Base-by-base conservation (phyloP, 257 asterid genomes). In the Jasminum sambac region DNA sequence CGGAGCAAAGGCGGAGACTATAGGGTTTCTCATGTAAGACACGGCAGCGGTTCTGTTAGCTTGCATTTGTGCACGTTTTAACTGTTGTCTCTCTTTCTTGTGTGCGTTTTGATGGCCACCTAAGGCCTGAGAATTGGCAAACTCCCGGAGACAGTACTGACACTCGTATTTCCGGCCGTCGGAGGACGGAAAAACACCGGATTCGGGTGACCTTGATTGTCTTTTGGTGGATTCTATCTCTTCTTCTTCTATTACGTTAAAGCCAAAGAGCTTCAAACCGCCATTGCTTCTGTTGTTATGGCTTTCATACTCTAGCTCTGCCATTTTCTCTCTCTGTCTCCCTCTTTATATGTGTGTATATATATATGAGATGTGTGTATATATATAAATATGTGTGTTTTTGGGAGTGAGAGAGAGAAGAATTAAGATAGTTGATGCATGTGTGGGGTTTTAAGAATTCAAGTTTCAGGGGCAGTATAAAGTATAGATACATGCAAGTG, bases 51-150 rank as follows among this genome's bases (percentile, higher is more conserved):
- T 88, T 16, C 98, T 79, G 24, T 79, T 87, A 48, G 97, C 96
- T 48, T 89, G 97, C 79, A 89, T 78, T 78, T 93, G 97, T 2
- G 98, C 98, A 6, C 97, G 94, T 70, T 93, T 93, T 36, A 89
- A 77, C 70, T 90, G 98, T 52, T 93, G 98, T 55, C 97, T 68
- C 16, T 93, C 98, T 68, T 93, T 93, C 74, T 93, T 93, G 79
- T 93, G 97, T 12, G 98, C 98, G 85, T 93, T 93, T 14, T 93
- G 98, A 12, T 93, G 98, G 19, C 98, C 98, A 36, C 98, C 98
- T 19, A 93, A 78, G 2, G 98, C 98, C 66, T 93, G 98, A 1
- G 98, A 93, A 80, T 93, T 93, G 13, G 97, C 90, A 78, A 93
- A 93, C 77, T 90, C 97, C 26, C 98, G 81, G 82, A 80, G 84